Conservation (phyloP, 2,329 filamentous ascomycete genomes). For the Fusarium nodosum region DNA sequence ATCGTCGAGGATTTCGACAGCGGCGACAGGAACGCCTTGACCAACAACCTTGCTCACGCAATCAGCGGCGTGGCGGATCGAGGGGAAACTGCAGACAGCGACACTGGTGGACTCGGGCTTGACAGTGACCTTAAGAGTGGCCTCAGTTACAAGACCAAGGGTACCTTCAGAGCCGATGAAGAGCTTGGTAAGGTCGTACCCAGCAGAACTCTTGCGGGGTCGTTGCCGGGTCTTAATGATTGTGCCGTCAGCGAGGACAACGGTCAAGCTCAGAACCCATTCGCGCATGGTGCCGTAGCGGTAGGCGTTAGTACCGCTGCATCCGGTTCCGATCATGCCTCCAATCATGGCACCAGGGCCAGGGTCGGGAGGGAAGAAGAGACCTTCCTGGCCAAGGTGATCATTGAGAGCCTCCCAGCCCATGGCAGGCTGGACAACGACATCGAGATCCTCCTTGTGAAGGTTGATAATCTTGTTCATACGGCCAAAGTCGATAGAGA, state of each 20-base stretch:
- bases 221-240: constrained; percentile 90
- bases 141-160: constrained; percentile 90
- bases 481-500: constrained; percentile 86
- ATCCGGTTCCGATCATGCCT: constrained; percentile 83
- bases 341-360: constrained; percentile 94
- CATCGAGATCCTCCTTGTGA: constrained; percentile 82
- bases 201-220: constrained; percentile 89
- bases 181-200: constrained; percentile 90
- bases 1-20: constrained; percentile 93
- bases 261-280: constrained; percentile 89
- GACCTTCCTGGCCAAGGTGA: constrained; percentile 75
- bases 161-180: constrained; percentile 95
- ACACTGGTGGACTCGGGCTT: constrained; percentile 84
- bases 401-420: constrained; percentile 92
- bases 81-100: constrained; percentile 74
- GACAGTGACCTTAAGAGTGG: constrained; percentile 86
- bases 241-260: constrained; percentile 91
- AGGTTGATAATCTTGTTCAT: constrained; percentile 86
- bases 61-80: constrained; percentile 78
- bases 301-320: constrained; percentile 88
- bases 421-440: constrained; percentile 83
- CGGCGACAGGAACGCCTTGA: constrained; percentile 85
- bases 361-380: constrained; percentile 94
- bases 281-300: constrained; percentile 95
- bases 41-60: constrained; percentile 86